A percentile compares a stretch with the other conserved stretches of the same genome.
Conservation (phyloP, 2,329 filamentous ascomycete genomes). For the Fusarium denticulatum region DNA sequence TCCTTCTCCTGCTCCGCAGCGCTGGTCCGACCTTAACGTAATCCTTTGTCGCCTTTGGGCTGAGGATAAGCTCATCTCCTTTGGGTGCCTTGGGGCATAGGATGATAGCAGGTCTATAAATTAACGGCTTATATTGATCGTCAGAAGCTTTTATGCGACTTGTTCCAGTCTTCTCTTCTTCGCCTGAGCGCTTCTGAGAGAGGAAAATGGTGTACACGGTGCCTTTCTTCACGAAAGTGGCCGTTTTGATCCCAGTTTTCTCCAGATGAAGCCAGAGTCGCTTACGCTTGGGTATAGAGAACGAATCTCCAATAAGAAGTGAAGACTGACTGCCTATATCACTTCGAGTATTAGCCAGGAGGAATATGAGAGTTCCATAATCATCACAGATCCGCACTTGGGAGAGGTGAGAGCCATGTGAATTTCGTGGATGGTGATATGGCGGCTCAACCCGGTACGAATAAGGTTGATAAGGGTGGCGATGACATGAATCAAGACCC, state of each 20-base stretch:
- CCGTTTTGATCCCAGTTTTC: background rate
- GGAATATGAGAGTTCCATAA: background rate
- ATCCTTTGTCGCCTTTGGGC: background rate
- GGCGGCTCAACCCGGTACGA: background rate
- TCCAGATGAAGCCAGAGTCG: background rate
- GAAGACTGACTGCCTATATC: background rate
- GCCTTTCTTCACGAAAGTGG: background rate
- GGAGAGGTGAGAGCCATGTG: background rate
- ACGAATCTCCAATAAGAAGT: background rate
- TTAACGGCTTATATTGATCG: background rate
- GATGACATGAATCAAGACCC: no score
- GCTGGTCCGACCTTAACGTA: background rate
- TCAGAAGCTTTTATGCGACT: rapidly evolving
- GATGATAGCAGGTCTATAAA: background rate
- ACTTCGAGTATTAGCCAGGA: background rate
- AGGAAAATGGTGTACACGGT: background rate
- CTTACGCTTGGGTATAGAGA: background rate
- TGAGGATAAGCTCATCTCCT: background rate
- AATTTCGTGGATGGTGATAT: background rate
- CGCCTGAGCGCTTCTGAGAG: background rate
- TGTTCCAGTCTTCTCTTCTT: background rate
- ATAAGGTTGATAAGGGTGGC: no score
- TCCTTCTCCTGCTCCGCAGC: no score
- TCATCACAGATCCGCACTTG: background rate
- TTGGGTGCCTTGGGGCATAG: background rate